These are phyloP conservation scores for Barbatosphaeria neglecta DNA, from an alignment of 495 filamentous ascomycete genomes.

Conservation along the genomic window DNA sequence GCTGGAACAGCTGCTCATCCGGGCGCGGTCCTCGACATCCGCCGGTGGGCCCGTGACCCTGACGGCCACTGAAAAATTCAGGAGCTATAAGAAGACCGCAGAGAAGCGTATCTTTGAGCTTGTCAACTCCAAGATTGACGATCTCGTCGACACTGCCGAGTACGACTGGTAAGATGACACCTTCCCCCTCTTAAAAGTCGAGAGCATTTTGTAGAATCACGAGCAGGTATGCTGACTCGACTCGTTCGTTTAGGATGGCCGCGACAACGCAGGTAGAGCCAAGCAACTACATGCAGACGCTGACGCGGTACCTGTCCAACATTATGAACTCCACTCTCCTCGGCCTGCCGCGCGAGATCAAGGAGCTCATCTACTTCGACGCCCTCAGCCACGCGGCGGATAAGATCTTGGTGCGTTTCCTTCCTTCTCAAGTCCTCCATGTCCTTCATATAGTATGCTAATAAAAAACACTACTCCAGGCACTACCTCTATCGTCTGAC, in stretches of 20 bases:
- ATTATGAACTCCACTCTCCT: slow-evolving; percentile 93
- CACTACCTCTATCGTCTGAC: slow-evolving; percentile 67
- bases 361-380: slow-evolving; percentile 95
- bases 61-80: slow-evolving; percentile 73
- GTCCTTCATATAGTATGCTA: neutral
- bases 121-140: slow-evolving; percentile 97
- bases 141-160: slow-evolving; percentile 90
- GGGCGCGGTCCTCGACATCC: slow-evolving; percentile 65
- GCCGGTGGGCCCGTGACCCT: slow-evolving; percentile 65
- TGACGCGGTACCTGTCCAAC: slow-evolving; percentile 86
- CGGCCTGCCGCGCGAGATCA: slow-evolving; percentile 85
- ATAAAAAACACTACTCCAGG: slow-evolving; percentile 25
- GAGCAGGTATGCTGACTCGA: neutral
- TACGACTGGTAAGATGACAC: slow-evolving; percentile 66
- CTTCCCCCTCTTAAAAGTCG: neutral
- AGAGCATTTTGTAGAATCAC: neutral
- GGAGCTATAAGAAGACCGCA: slow-evolving; percentile 82
- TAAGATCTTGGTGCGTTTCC: slow-evolving; percentile 62
- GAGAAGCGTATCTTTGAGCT: slow-evolving; percentile 97
- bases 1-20: slow-evolving; percentile 70
- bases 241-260: slow-evolving; percentile 40
- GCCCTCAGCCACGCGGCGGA: slow-evolving; percentile 82
- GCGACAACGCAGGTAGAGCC: slow-evolving; percentile 52
- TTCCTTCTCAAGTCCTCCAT: neutral
- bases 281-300: slow-evolving; percentile 84